Base-by-base conservation (phyloP, 2,329 filamentous ascomycete genomes). In the Colletotrichum sp. region DNA sequence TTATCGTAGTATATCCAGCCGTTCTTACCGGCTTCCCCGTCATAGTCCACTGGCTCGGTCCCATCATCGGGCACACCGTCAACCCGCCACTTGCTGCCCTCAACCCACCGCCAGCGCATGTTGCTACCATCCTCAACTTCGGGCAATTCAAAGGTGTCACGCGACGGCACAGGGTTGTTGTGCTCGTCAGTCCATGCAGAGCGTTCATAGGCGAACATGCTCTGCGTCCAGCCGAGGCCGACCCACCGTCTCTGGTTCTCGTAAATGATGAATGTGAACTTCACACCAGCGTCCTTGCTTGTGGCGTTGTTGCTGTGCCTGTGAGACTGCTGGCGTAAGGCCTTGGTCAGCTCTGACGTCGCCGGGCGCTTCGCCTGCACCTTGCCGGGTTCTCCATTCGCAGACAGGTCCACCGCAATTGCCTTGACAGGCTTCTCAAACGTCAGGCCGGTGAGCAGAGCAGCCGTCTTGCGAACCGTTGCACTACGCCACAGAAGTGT, bases 1-100 rank as follows among this genome's bases (percentile, higher is more conserved):
- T 96, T 99, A 82, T 99, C 97, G 82, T 98, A 99, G 84, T 97
- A 99, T 48, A 98, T 95, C 97, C 97, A 99, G 2, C 96, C 97
- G 79, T 93, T 91, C 81, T 86, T 92, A 5, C 91, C 93, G 28
- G 93, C 90, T 2, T 91, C 87, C 4, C 88, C 87, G 71, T 92
- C 91, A 78, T 90, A 91, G 75, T 88, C 91, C 6, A 85, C 80
- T 0, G 82, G 75, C 21, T 88, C 86, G 13, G 71, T 74, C 8
- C 86, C 86, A 67, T 85, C 90, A 84, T 92, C 91, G 0, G 89
- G 84, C 2, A 92, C 92, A 1, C 94, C 94, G 80, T 99, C 96
- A 30, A 99, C 93, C 70, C 92, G 92, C 97, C 97, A 99, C 72
- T 94, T 92, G 79, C 94, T 94, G 1, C 92, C 93, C n/a, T 93